Percentiles rank a stretch among this genome's conserved stretches.
Evolutionary conservation across 1,284 basidiomycete species (phyloP).

Genomic region (Ceratobasidium sp.): DNA sequence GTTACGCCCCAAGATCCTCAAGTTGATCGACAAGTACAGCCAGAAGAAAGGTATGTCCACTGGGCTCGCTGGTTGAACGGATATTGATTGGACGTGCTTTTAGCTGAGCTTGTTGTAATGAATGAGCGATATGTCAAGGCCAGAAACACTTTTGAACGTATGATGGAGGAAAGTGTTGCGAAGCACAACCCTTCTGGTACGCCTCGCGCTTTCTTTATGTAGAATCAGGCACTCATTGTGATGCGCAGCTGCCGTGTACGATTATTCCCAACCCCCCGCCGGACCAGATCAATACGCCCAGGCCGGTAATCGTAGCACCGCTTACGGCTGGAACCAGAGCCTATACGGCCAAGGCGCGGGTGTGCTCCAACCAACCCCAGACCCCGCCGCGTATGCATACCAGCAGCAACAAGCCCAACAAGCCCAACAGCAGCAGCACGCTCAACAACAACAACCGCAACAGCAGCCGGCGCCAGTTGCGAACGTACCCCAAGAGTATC

Average conservation of each 20-base stretch:
- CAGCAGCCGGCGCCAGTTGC: neutral
- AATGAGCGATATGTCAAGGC: conserved; percentile 91
- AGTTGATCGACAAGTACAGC: conserved; percentile 97
- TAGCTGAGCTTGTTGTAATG: conserved; percentile 89
- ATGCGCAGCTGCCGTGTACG: conserved; percentile 47
- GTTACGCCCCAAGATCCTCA: conserved; percentile 93
- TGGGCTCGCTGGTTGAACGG: conserved; percentile 11
- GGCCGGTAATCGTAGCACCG: conserved; percentile 55
- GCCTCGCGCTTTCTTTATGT: conserved; percentile 49
- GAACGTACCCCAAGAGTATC: conserved; percentile 40
- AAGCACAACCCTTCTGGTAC: conserved; percentile 73
- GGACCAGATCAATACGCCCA: conserved; percentile 50
- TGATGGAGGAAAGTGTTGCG: conserved; percentile 92
- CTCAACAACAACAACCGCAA: no score
- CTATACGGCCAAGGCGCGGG: conserved; percentile 61
- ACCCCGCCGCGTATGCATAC: conserved; percentile 54
- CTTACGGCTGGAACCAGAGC: conserved; percentile 62
- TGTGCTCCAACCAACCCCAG: conserved; percentile 57
- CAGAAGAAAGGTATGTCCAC: conserved; percentile 81
- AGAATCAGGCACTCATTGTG: conserved; percentile 43
- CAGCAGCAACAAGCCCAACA: conserved; percentile 39
- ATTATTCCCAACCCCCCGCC: conserved; percentile 50
- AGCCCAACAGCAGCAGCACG: neutral
- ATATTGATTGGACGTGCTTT: neutral
- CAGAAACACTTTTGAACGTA: conserved; percentile 84